phyloP scores from a whole-genome alignment of 2,329 filamentous ascomycete species.

The Botrytis pseudocinerea region DNA sequence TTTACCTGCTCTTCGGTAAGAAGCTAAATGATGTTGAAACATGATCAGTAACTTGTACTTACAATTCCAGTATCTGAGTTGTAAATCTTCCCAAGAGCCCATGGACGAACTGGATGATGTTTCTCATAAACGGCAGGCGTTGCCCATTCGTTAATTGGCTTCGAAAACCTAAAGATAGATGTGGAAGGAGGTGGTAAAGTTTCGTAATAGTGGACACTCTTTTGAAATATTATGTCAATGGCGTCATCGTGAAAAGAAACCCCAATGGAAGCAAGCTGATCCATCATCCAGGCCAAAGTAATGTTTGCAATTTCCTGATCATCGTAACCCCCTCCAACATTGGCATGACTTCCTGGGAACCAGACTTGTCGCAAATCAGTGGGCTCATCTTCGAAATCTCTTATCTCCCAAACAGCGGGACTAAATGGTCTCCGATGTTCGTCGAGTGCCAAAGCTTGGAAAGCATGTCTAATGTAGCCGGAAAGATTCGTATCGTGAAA shows the following conservation, averaged over 20 bases:
- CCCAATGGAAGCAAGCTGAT: constrained; percentile 43
- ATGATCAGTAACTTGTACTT: neutral
- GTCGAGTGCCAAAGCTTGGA: constrained; percentile 53
- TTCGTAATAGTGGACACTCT: constrained; percentile 39
- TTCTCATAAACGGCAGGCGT: constrained; percentile 49
- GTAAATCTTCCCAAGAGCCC: constrained; percentile 42
- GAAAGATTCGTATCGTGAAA: constrained; percentile 50
- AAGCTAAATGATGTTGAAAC: constrained; percentile 32
- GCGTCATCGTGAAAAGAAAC: constrained; percentile 42
- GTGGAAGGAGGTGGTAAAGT: constrained; percentile 28
- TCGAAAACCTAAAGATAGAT: constrained; percentile 29
- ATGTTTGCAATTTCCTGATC: constrained; percentile 51
- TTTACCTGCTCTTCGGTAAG: neutral
- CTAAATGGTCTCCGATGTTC: constrained; percentile 47
- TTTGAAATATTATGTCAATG: constrained; percentile 39
- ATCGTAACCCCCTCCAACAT: constrained; percentile 50
- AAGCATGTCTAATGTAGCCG: constrained; percentile 48
- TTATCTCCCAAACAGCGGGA: constrained; percentile 45
- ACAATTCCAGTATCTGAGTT: constrained; percentile 37
- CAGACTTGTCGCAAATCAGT: constrained; percentile 45
- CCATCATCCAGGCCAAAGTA: constrained; percentile 53
- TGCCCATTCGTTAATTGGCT: constrained; percentile 45
- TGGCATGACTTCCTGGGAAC: constrained; percentile 51
- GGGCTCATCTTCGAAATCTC: constrained; percentile 28
- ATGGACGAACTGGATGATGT: constrained; percentile 47